These are phyloP conservation scores for Candolleomyces aberdarensis DNA, from an alignment of 768 basidiomycete species.

Conservation along the genomic window DNA sequence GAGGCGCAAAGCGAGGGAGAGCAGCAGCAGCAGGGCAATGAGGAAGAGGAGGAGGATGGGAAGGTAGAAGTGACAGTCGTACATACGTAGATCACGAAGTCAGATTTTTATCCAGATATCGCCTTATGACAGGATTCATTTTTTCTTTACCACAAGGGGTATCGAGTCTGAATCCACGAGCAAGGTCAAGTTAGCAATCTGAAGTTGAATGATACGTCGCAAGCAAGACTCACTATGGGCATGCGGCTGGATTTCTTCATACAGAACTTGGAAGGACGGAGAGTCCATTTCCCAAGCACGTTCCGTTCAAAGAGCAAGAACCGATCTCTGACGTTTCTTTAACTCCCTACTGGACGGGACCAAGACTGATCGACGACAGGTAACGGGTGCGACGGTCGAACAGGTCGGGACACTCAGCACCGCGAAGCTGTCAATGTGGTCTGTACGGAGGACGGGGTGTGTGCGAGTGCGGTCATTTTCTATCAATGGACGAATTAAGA, in stretches of 20 bases:
- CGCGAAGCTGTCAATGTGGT: slow-evolving; percentile 29
- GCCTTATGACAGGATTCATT: slow-evolving; percentile 45
- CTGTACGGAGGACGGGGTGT: slow-evolving; percentile 27
- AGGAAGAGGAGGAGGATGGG: no score
- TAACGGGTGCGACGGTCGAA: slow-evolving; percentile 22
- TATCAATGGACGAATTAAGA: slow-evolving; percentile 8
- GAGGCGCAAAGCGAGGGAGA: no score
- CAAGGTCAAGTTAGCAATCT: background rate
- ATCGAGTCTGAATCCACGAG: slow-evolving; percentile 35
- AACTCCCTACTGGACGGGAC: no score
- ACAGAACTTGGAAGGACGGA: slow-evolving; percentile 43
- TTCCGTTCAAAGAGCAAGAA: no score
- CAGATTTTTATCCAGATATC: slow-evolving; percentile 57
- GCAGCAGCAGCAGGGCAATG: background rate
- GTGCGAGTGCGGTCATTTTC: slow-evolving; percentile 26
- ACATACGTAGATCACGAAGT: background rate
- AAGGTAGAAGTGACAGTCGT: background rate
- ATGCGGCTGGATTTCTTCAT: slow-evolving; percentile 38
- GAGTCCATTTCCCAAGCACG: slow-evolving; percentile 41
- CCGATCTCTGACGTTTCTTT: no score
- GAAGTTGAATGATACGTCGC: background rate
- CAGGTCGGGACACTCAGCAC: slow-evolving; percentile 24
- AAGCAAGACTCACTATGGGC: slow-evolving; percentile 40
- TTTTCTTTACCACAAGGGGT: slow-evolving; percentile 45
- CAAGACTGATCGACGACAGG: slow-evolving; percentile 9